phyloP scores from a whole-genome alignment of 768 basidiomycete genomes.

The Russula emetica region DNA sequence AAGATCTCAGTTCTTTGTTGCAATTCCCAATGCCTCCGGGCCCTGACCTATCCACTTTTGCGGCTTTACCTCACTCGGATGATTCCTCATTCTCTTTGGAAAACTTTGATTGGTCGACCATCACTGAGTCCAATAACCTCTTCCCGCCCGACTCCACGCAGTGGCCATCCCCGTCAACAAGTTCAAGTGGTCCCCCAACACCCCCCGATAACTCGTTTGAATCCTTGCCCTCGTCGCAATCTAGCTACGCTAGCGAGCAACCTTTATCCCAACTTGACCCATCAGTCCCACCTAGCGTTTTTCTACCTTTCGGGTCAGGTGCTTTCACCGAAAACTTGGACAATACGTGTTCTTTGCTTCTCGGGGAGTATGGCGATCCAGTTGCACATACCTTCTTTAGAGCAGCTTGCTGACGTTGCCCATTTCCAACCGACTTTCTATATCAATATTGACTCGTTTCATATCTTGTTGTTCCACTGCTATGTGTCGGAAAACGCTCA shows the following conservation, averaged over 20 bases:
- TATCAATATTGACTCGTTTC: not conserved
- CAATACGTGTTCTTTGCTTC: not conserved
- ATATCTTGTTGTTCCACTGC: not conserved
- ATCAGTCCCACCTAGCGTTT: slow-evolving; percentile 4
- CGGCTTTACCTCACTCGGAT: not conserved
- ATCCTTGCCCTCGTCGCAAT: not conserved
- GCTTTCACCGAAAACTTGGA: not conserved
- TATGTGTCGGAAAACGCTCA: not conserved
- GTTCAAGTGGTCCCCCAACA: not conserved
- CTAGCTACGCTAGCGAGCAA: not conserved
- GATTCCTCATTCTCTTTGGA: not conserved
- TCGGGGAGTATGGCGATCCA: not conserved
- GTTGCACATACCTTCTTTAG: not conserved
- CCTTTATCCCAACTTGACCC: not conserved
- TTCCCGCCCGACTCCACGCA: not conserved
- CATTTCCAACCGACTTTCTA: not conserved
- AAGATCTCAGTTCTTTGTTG: not conserved
- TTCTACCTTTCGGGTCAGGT: not conserved
- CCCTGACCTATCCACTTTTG: not conserved
- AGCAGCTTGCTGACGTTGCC: not conserved
- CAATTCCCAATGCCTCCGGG: not conserved
- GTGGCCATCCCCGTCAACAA: not conserved
- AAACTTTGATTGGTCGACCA: not conserved
- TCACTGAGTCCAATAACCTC: not conserved
- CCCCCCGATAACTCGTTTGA: not conserved